Conservation (phyloP, 140 eudicot species). For the Cichorium intybus region DNA sequence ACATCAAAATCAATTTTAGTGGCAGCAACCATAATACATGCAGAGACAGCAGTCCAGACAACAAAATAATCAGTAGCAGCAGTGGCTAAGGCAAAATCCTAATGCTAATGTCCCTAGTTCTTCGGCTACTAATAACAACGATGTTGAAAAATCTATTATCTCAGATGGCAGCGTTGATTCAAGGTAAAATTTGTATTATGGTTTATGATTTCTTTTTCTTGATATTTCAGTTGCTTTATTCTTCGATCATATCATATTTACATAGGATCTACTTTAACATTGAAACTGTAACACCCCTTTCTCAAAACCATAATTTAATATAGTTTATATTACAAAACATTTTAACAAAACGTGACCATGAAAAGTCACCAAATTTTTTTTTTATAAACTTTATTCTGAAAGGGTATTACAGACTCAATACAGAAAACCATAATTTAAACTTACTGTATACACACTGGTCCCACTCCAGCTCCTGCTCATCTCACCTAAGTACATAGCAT, state of each 20-base stretch:
- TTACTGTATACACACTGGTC: too few relatives aligned
- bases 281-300: too few relatives aligned
- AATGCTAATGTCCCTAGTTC: background rate
- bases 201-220: background rate
- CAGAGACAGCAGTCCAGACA: slow-evolving; percentile 25
- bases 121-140: background rate
- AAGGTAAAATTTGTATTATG: slow-evolving; percentile 22
- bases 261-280: too few relatives aligned
- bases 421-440: too few relatives aligned
- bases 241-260: background rate
- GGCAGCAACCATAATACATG: slow-evolving; percentile 29
- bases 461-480: too few relatives aligned
- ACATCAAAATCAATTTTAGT: slow-evolving; percentile 23
- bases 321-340: too few relatives aligned
- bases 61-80: slow-evolving; percentile 40
- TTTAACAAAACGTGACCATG: too few relatives aligned
- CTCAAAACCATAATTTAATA: too few relatives aligned
- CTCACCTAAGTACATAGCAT: too few relatives aligned
- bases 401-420: too few relatives aligned
- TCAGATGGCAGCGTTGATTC: slow-evolving; percentile 30
- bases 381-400: too few relatives aligned
- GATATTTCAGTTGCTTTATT: background rate
- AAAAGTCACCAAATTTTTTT: too few relatives aligned
- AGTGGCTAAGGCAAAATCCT: slow-evolving; percentile 43
- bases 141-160: slow-evolving; percentile 34